Evolutionary conservation across 352 stramenopile genomes (phyloP).

Genomic region (Phytophthora nicotianae): DNA sequence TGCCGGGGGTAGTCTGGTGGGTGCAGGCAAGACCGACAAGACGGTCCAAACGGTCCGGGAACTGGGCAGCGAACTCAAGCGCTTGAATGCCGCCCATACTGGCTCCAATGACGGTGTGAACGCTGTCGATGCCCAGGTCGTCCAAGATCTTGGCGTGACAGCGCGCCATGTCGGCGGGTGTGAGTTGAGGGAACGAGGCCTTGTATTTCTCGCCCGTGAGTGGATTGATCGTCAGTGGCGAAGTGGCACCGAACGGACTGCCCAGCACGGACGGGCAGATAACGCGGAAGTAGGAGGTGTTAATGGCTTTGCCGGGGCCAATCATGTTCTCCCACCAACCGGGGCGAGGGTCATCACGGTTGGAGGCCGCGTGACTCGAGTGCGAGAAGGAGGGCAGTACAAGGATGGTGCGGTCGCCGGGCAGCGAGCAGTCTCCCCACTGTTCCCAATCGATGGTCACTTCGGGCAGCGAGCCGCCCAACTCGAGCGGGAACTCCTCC

Average conservation of each 20-base stretch:
- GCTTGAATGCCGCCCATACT: slow-evolving; percentile 90
- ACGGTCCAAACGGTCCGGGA: slow-evolving; percentile 71
- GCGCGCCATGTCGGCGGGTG: slow-evolving; percentile 81
- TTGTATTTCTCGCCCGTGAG: slow-evolving; percentile 69
- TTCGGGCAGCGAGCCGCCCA: slow-evolving; percentile 63
- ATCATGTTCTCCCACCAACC: slow-evolving; percentile 92
- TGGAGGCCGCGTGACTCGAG: slow-evolving; percentile 82
- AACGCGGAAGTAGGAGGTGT: slow-evolving; percentile 89
- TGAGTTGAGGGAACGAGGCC: slow-evolving; percentile 83
- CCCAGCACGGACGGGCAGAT: slow-evolving; percentile 86
- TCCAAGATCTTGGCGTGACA: slow-evolving; percentile 83
- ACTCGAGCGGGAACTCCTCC: slow-evolving; percentile 61
- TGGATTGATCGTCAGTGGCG: slow-evolving; percentile 63
- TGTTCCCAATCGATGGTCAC: slow-evolving; percentile 79
- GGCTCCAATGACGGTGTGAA: slow-evolving; percentile 85
- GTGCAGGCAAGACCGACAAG: slow-evolving; percentile 86
- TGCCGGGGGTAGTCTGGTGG: slow-evolving; percentile 85
- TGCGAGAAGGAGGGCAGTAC: slow-evolving; percentile 90
- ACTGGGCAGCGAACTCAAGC: slow-evolving; percentile 87
- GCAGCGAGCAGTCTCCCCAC: slow-evolving; percentile 77
- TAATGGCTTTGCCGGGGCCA: slow-evolving; percentile 84
- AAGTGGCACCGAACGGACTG: slow-evolving; percentile 87
- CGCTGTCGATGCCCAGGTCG: slow-evolving; percentile 70
- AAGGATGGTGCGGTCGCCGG: slow-evolving; percentile 76
- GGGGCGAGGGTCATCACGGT: slow-evolving; percentile 75